A percentile compares a stretch with the other conserved stretches of the same genome.
phyloP scores from a whole-genome alignment of 495 filamentous ascomycete species.

The Penicillium malachiteum region DNA sequence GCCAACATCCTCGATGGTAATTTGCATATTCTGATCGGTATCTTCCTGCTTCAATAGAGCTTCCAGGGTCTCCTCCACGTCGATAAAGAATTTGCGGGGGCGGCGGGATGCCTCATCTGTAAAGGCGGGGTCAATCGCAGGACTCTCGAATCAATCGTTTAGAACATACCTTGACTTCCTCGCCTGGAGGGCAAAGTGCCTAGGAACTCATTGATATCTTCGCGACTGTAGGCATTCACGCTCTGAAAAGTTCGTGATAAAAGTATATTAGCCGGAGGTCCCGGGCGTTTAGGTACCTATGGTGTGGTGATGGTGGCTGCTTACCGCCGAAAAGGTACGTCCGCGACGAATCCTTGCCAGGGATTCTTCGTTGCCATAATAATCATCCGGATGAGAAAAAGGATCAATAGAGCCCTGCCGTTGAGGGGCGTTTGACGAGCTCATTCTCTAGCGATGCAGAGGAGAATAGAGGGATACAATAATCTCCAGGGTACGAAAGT shows the following conservation, averaged over 20 bases:
- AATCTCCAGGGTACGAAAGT: constrained; percentile 12
- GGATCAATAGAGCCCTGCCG: constrained; percentile 43
- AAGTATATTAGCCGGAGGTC: constrained; percentile 11
- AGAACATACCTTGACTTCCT: constrained; percentile 48
- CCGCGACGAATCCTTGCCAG: constrained; percentile 34
- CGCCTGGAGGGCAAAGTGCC: constrained; percentile 38
- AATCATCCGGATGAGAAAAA: constrained; percentile 47
- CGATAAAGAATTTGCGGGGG: constrained; percentile 70
- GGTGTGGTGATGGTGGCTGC: constrained; percentile 22
- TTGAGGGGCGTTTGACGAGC: constrained; percentile 31
- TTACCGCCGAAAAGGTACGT: constrained; percentile 51
- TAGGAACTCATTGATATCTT: constrained; percentile 36
- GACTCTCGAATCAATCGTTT: not conserved
- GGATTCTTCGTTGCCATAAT: constrained; percentile 48
- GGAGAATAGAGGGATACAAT: constrained; percentile 1
- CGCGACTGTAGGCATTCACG: constrained; percentile 35
- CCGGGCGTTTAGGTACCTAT: not conserved
- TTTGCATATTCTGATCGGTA: constrained; percentile 87
- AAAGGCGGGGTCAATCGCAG: constrained; percentile 6
- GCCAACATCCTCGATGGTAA: constrained; percentile 92
- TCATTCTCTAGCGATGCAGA: constrained; percentile 25
- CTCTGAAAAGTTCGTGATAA: constrained; percentile 26
- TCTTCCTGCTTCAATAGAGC: constrained; percentile 78
- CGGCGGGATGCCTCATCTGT: constrained; percentile 51
- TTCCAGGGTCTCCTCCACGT: constrained; percentile 73